A percentile compares a stretch with the other conserved stretches of the same genome.
phyloP scores from a whole-genome alignment of 805 yeast species.

The Candida coleopterorum region DNA sequence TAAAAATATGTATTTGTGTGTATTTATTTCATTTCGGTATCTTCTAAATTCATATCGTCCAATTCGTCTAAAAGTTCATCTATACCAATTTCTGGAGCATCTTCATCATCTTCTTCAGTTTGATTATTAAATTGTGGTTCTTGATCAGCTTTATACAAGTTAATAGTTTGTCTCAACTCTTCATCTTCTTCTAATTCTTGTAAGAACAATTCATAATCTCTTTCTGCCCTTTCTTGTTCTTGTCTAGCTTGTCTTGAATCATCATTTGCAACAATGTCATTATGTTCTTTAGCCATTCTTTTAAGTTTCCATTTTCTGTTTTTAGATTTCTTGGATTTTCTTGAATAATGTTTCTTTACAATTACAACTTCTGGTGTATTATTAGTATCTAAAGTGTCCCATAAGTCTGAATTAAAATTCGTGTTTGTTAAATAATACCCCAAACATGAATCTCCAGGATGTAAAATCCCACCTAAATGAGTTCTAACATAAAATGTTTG shows the following conservation, averaged over 20 bases:
- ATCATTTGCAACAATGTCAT: constrained; percentile 75
- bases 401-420: constrained; percentile 82
- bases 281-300: constrained; percentile 97
- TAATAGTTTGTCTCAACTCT: constrained; percentile 87
- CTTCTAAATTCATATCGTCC: constrained; percentile 87
- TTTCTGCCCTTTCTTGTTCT: constrained; percentile 87
- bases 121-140: constrained; percentile 10
- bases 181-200: constrained; percentile 97
- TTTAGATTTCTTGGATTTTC: constrained; percentile 71
- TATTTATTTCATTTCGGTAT: constrained; percentile 21
- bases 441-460: constrained; percentile 93
- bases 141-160: constrained; percentile 68
- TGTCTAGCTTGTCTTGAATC: constrained; percentile 72
- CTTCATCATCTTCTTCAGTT: constrained; percentile 55
- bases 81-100: constrained; percentile 82
- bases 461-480: constrained; percentile 89
- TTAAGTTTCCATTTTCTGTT: constrained; percentile 86
- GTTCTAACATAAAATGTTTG: constrained; percentile 78
- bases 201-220: constrained; percentile 91
- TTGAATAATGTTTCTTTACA: constrained; percentile 83
- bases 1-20: neutral
- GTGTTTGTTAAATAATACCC: constrained; percentile 85
- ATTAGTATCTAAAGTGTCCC: constrained; percentile 61
- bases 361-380: constrained; percentile 80
- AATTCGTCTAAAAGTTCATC: constrained; percentile 93